A percentile compares a stretch with the other conserved stretches of the same genome.
phyloP scores from a whole-genome alignment of 2,329 filamentous ascomycete species.

The Xylaria digitata region DNA sequence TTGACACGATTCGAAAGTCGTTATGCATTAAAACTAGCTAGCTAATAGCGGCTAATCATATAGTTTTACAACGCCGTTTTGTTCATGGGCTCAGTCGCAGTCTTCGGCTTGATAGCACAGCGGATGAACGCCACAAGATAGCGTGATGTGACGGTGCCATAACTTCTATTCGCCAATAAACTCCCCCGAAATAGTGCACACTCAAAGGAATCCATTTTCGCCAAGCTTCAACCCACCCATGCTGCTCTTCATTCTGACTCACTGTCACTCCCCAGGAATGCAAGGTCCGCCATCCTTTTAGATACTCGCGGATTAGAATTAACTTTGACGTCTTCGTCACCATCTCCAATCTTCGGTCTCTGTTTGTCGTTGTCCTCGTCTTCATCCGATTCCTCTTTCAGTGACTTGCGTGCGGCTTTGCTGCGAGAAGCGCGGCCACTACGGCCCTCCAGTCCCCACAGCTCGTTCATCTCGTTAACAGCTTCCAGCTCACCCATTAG shows the following conservation, averaged over 20 bases:
- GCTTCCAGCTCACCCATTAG: conserved; percentile 85
- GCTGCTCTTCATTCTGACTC: conserved; percentile 65
- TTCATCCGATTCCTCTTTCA: conserved; percentile 55
- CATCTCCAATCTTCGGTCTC: conserved; percentile 49
- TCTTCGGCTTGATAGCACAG: conserved; percentile 94
- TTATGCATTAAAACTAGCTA: conserved; percentile 11
- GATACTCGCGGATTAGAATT: conserved; percentile 54
- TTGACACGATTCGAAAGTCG: conserved; percentile 13
- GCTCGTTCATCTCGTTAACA: conserved; percentile 81
- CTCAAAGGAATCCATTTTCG: conserved; percentile 4
- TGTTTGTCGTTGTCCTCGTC: conserved; percentile 49
- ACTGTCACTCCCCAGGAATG: conserved; percentile 76
- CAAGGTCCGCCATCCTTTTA: conserved; percentile 64
- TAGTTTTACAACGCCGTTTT: conserved; percentile 98
- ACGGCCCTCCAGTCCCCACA: conserved; percentile 73
- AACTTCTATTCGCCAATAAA: neutral
- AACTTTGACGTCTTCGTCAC: conserved; percentile 48
- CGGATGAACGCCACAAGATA: conserved; percentile 71
- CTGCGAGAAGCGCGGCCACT: conserved; percentile 57
- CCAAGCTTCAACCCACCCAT: neutral
- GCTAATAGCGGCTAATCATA: conserved; percentile 25
- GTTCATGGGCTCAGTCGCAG: conserved; percentile 94
- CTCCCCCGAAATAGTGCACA: conserved; percentile 19
- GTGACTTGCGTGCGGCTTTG: conserved; percentile 50
- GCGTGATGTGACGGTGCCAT: conserved; percentile 1